phyloP scores from a whole-genome alignment of 805 yeast species.

The Barnettozyma pratensis region DNA sequence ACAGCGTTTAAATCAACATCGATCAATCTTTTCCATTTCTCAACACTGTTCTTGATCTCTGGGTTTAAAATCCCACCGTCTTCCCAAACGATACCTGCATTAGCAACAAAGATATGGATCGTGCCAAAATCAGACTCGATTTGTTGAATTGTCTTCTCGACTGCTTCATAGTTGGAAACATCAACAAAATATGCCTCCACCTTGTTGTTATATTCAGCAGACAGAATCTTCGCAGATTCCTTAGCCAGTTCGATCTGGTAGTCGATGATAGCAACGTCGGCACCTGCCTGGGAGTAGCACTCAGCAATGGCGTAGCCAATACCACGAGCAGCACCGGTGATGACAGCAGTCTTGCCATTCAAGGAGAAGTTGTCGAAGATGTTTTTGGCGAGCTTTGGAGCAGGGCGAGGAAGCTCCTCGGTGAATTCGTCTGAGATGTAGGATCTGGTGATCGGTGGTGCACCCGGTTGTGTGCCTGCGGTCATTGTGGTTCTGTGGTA shows the following conservation, averaged over 20 bases:
- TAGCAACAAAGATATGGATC: slow-evolving; percentile 80
- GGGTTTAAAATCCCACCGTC: slow-evolving; percentile 47
- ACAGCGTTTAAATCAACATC: slow-evolving; percentile 76
- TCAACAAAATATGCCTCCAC: slow-evolving; percentile 46
- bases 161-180: slow-evolving; percentile 23
- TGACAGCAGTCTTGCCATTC: slow-evolving; percentile 76
- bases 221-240: slow-evolving; percentile 51
- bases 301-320: slow-evolving; percentile 80
- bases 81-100: slow-evolving; percentile 86
- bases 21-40: slow-evolving; percentile 68
- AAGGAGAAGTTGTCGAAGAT: slow-evolving; percentile 69
- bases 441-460: slow-evolving; percentile 10
- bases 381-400: slow-evolving; percentile 45
- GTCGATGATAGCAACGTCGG: slow-evolving; percentile 55
- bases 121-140: slow-evolving; percentile 63
- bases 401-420: slow-evolving; percentile 43
- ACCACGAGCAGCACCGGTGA: slow-evolving; percentile 84
- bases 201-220: slow-evolving; percentile 53
- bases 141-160: slow-evolving; percentile 23
- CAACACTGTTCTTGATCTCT: slow-evolving; percentile 24
- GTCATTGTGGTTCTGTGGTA: too few species aligned
- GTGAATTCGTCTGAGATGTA: slow-evolving; percentile 22
- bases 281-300: slow-evolving; percentile 84
- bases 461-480: slow-evolving; percentile 1
- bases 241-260: slow-evolving; percentile 35